phyloP scores from a whole-genome alignment of 768 basidiomycete genomes.

The Hydnomerulius pinastri region DNA sequence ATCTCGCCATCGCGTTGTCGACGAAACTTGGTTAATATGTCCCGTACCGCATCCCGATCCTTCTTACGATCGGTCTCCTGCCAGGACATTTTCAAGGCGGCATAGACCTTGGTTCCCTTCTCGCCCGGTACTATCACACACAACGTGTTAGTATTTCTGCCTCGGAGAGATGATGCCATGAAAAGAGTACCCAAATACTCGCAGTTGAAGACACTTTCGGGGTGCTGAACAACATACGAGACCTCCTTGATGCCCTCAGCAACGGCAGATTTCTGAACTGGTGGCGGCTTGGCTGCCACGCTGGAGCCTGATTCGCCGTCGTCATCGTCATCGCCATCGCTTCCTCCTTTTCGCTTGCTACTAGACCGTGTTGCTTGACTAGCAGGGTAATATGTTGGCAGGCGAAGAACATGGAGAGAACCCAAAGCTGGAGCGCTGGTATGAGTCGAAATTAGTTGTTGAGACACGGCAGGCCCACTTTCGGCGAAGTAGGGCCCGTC shows the following conservation, averaged over 20 bases:
- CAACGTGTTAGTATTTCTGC: not conserved
- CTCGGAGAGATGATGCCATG: constrained; percentile 1
- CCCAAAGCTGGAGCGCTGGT: too few species aligned
- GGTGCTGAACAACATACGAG: not conserved
- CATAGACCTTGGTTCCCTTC: not conserved
- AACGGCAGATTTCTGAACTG: not conserved
- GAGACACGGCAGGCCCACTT: too few species aligned
- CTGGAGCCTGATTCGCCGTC: too few species aligned
- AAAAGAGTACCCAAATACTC: not conserved
- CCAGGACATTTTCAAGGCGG: constrained; percentile 1
- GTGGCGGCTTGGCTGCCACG: too few species aligned
- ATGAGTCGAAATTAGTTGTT: too few species aligned
- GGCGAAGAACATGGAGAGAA: too few species aligned
- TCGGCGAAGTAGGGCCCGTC: too few species aligned
- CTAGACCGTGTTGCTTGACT: not conserved
- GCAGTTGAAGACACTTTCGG: not conserved
- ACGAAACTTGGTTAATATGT: too few species aligned
- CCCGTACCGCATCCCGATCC: not conserved
- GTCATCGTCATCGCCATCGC: not conserved
- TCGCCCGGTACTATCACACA: not conserved
- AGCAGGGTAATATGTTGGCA: not conserved
- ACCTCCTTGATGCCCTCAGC: not conserved
- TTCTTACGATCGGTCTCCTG: not conserved
- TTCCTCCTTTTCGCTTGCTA: not conserved
- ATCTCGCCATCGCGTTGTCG: too few species aligned